A percentile compares a stretch with the other conserved stretches of the same genome.
Evolutionary conservation across 192 early-diverging fungal genomes (phyloP).

Genomic region (Backusella liffmaniae): DNA sequence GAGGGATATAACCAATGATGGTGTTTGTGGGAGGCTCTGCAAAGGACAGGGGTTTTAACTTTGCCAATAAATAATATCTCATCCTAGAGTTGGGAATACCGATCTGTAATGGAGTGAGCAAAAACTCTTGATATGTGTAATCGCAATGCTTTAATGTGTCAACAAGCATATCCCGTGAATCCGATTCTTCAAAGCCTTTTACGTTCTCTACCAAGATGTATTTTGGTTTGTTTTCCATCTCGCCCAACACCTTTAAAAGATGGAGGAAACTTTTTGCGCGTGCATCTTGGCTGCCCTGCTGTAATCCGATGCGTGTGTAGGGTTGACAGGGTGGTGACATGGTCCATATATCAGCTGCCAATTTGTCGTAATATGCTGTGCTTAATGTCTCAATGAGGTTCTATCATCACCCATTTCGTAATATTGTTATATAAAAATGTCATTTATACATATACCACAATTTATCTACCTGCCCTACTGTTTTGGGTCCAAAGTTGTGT

Average conservation of each 20-base stretch:
- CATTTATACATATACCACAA: background rate
- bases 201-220: constrained; percentile 82
- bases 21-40: constrained; percentile 36
- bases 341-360: constrained; percentile 70
- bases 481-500: constrained; percentile 30
- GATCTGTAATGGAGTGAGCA: constrained; percentile 73
- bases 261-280: constrained; percentile 76
- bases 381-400: constrained; percentile 64
- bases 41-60: constrained; percentile 39
- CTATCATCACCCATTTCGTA: constrained; percentile 17
- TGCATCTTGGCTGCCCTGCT: constrained; percentile 67
- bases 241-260: constrained; percentile 61
- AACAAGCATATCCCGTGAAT: constrained; percentile 55
- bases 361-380: constrained; percentile 56
- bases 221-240: constrained; percentile 53
- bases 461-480: constrained; percentile 31
- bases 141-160: constrained; percentile 47
- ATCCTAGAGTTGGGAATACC: constrained; percentile 79
- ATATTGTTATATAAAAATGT: too few species aligned
- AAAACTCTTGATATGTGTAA: constrained; percentile 68
- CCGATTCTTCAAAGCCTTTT: constrained; percentile 73
- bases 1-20: constrained; percentile 43
- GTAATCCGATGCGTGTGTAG: constrained; percentile 69
- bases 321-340: constrained; percentile 87
- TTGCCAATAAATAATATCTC: constrained; percentile 68